Base-by-base conservation (phyloP, 306 rosid genomes). In the Acmispon strigosus region DNA sequence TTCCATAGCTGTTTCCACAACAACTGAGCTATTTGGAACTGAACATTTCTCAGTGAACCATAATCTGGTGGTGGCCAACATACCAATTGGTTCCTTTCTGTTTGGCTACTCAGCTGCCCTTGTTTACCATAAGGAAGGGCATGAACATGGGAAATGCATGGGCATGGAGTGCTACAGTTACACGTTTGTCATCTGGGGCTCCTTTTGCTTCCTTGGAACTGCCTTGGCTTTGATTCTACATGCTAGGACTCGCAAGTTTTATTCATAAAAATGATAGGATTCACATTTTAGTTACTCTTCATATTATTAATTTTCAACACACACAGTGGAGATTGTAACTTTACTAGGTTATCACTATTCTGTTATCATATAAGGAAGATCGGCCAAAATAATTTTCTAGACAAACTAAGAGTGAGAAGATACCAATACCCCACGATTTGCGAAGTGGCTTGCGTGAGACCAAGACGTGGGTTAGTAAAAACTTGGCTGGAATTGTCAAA, bases 141-240 rank as follows among this genome's bases (percentile, higher is more conserved):
- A 76, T 51, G 80, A 19, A 9, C 62, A 17, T 4, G 90, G 82
- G 3, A 82, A 79, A 32, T 91, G 97, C 87, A 43, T 87, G 52
- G 93, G 97, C 60, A 86, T 70, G 73, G 78, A 75, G 19, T 91
- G 97, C 72, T 91, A 83, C 59, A 70, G 6, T 32, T 4, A 11
- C 60, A 88, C 85, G 54, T 93, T 90, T 51, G 27, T 88, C 37
- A 75, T 87, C 11, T 89, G 97, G 97, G 96, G 94, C 65, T 87
- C 62, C n/a, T 60, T 85, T 56, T 81, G 86, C 73, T 55, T 73
- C 22, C 13, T 91, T 7, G 93, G 93, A 12, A 85, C 86, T 51
- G 29, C 80, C 17, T 54, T 89, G 49, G 93, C 93, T 71, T 47
- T 89, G 7, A 55, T 75, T 66, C 76, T 89, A 3, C 80, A 87